Evolutionary conservation across 768 basidiomycete genomes (phyloP).

Genomic region (Kwoniella sp.): DNA sequence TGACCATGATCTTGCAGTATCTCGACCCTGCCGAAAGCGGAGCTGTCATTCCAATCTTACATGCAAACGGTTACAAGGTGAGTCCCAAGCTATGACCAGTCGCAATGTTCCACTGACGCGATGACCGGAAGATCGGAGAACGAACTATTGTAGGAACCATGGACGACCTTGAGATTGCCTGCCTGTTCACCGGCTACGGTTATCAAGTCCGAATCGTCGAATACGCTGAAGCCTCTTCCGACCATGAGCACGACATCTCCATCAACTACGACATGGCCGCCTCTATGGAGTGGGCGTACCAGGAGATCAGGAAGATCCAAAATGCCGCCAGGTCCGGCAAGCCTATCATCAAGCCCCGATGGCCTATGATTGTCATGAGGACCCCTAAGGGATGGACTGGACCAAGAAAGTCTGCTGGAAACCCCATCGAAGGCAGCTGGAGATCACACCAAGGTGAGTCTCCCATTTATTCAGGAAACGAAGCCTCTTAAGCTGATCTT

Average conservation of each 20-base stretch:
- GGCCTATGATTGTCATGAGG: constrained; percentile 82
- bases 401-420: constrained; percentile 68
- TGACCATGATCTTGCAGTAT: constrained; percentile 57
- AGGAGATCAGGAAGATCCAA: constrained; percentile 67
- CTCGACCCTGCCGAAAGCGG: constrained; percentile 87
- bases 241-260: constrained; percentile 47
- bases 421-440: constrained; percentile 78
- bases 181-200: constrained; percentile 63
- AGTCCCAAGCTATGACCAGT: background rate
- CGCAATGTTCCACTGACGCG: background rate
- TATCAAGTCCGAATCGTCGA: constrained; percentile 84
- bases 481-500: too few relatives aligned
- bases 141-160: constrained; percentile 86
- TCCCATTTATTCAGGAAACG: too few relatives aligned
- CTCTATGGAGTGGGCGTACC: constrained; percentile 74
- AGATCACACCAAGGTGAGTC: constrained; percentile 68
- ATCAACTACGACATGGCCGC: constrained; percentile 77
- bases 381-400: constrained; percentile 81
- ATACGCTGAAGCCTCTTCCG: constrained; percentile 59
- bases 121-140: constrained; percentile 68
- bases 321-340: constrained; percentile 72
- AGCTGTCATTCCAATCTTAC: constrained; percentile 86
- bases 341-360: constrained; percentile 82
- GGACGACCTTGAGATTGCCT: constrained; percentile 78
- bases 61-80: constrained; percentile 64